Percentiles rank a stretch among this genome's conserved stretches.
These are phyloP conservation scores for apple (Malus domestica) DNA, from an alignment of 306 rosid species.

Conservation along the genomic window DNA sequence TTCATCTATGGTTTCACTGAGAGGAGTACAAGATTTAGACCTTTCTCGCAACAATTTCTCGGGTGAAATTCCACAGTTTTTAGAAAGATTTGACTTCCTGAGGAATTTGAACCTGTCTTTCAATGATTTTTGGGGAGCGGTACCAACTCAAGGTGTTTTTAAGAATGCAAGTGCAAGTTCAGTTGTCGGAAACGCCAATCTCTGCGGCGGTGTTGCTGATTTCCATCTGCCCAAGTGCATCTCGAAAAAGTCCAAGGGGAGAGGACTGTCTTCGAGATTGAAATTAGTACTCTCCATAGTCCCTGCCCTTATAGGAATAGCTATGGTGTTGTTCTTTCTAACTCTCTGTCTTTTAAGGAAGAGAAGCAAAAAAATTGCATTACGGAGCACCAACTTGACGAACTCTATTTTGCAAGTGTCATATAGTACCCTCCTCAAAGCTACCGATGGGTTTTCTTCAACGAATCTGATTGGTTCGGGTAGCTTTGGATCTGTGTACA, in stretches of 20 bases:
- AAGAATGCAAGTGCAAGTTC: not conserved
- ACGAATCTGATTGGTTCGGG: not conserved
- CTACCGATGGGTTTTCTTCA: not conserved
- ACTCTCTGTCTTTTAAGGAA: not conserved
- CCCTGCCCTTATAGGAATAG: not conserved
- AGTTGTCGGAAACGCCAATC: not conserved
- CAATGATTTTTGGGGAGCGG: not conserved
- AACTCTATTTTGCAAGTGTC: not conserved
- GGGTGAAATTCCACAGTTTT: not conserved
- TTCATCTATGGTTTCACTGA: not conserved
- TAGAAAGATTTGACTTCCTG: not conserved
- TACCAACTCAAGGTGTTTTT: not conserved
- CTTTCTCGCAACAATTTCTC: not conserved
- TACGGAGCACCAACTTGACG: not conserved
- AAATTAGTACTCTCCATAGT: not conserved
- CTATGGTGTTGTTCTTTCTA: not conserved
- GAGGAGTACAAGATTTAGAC: not conserved
- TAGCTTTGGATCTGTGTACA: not conserved
- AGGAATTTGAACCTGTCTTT: not conserved
- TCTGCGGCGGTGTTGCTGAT: not conserved
- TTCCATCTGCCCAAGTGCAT: not conserved
- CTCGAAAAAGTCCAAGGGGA: not conserved
- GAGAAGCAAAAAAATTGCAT: too few relatives aligned
- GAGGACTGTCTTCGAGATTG: not conserved
- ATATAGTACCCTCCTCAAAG: not conserved